Percentiles rank a stretch among this genome's conserved stretches.
These are phyloP conservation scores for Ogataea chonburiensis DNA, from an alignment of 805 yeast species.

Conservation along the genomic window DNA sequence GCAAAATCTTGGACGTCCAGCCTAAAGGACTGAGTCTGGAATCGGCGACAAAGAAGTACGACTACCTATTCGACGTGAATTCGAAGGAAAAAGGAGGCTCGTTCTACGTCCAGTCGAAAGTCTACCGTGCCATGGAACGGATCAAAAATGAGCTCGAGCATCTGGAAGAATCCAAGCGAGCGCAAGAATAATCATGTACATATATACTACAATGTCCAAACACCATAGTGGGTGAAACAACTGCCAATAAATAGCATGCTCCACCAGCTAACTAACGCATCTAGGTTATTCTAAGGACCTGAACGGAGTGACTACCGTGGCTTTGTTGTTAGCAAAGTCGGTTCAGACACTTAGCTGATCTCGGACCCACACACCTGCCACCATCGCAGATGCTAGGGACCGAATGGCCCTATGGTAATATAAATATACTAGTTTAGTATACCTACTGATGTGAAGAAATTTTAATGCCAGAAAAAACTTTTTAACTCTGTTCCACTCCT, in stretches of 20 bases:
- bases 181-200: constrained; percentile 30
- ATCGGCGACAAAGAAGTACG: constrained; percentile 66
- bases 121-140: constrained; percentile 91
- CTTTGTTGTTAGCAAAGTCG: constrained; percentile 75
- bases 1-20: constrained; percentile 84
- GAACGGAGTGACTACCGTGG: constrained; percentile 72
- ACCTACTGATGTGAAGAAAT: constrained; percentile 66
- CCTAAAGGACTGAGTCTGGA: constrained; percentile 52
- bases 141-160: constrained; percentile 73
- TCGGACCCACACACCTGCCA: constrained; percentile 14
- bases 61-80: constrained; percentile 82
- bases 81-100: constrained; percentile 95
- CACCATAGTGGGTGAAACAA: constrained; percentile 13
- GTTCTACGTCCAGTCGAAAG: constrained; percentile 89
- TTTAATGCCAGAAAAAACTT: constrained; percentile 4
- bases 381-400: constrained; percentile 21
- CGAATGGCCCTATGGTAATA: constrained; percentile 48
- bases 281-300: constrained; percentile 61
- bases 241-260: constrained; percentile 13
- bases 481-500: constrained; percentile 17
- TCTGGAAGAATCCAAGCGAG: constrained; percentile 42
- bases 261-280: constrained; percentile 36
- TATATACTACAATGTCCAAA: constrained; percentile 25
- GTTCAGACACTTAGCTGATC: constrained; percentile 60
- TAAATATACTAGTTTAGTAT: constrained; percentile 69